Percentiles rank a stretch among this genome's conserved stretches.
Evolutionary conservation across 169 alveolate species (phyloP).

Genomic region (Perkinsus chesapeaki): DNA sequence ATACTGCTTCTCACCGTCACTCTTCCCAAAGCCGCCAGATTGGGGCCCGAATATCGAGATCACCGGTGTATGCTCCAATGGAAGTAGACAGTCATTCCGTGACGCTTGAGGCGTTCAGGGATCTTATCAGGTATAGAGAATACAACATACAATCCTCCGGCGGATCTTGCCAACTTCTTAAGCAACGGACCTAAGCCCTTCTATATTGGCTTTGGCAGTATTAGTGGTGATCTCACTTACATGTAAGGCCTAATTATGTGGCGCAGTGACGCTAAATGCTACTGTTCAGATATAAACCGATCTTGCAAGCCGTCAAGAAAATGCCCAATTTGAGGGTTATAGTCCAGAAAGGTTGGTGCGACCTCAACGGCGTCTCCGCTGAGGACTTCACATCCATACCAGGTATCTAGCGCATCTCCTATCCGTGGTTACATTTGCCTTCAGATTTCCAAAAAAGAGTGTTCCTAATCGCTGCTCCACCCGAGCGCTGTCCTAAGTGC

Average conservation of each 20-base stretch:
- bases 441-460: not conserved
- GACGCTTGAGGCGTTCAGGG: not conserved
- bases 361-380: not conserved
- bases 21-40: not conserved
- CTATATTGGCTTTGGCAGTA: constrained; percentile 5
- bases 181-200: not conserved
- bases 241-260: not conserved
- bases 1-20: constrained; percentile 7
- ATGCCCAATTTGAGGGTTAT: not conserved
- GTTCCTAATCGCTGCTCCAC: not conserved
- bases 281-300: not conserved
- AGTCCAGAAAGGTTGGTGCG: not conserved
- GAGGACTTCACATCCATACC: not conserved
- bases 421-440: not conserved
- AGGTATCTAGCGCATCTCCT: not conserved
- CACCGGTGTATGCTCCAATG: not conserved
- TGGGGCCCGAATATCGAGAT: constrained; percentile 12
- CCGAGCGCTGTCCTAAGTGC: not conserved
- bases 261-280: not conserved
- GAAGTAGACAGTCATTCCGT: not conserved
- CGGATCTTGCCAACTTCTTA: not conserved
- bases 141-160: not conserved
- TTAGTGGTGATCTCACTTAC: not conserved
- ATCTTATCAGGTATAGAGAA: not conserved
- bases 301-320: not conserved